A percentile compares a stretch with the other conserved stretches of the same genome.
Conservation (phyloP, 306 rosid genomes). For the Fagus sylvatica region DNA sequence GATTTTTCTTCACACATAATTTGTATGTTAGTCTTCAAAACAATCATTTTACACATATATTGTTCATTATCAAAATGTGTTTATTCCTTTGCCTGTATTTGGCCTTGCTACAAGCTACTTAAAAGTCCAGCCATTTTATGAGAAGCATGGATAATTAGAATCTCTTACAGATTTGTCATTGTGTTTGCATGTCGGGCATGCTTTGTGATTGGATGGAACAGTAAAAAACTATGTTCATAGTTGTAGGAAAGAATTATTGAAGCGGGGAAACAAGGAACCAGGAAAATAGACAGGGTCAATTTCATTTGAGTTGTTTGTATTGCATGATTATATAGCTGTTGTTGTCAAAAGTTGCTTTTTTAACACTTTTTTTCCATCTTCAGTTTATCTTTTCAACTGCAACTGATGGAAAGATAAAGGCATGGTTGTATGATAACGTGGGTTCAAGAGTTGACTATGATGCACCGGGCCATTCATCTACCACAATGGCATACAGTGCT, state of each 20-base stretch:
- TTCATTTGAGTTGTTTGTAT: background rate
- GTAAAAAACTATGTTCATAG: background rate
- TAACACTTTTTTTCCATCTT: conserved; percentile 11
- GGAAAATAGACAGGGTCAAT: background rate
- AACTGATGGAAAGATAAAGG: conserved; percentile 98
- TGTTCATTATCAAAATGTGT: background rate
- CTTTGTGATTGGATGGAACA: background rate
- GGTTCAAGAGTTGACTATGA: conserved; percentile 99
- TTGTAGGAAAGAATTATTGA: background rate
- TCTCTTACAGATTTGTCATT: background rate
- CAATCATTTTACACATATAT: background rate
- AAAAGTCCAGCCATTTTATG: background rate
- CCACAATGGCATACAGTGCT: conserved; percentile 91
- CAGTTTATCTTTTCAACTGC: conserved; percentile 99
- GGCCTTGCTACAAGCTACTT: conserved; percentile 16
- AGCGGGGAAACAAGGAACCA: background rate
- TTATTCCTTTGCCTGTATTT: background rate
- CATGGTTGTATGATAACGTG: conserved; percentile 94
- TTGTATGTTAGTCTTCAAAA: background rate
- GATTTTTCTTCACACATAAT: background rate
- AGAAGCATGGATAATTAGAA: background rate
- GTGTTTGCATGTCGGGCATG: background rate
- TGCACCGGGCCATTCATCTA: conserved; percentile 96
- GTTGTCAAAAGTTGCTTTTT: conserved; percentile 17
- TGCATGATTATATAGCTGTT: background rate